phyloP scores from a whole-genome alignment of 257 asterid genomes.

The Marsdenia floribunda region DNA sequence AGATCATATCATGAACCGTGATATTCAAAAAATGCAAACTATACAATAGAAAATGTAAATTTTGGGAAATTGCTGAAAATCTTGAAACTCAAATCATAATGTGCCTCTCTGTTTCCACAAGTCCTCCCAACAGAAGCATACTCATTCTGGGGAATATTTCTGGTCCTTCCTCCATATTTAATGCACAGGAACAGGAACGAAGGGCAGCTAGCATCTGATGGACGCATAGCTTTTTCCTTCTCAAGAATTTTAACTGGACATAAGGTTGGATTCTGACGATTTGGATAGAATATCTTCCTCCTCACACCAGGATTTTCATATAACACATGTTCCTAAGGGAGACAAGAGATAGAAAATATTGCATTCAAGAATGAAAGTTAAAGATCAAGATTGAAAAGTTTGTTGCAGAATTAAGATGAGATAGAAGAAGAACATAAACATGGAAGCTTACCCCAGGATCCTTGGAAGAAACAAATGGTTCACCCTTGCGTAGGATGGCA shows the following conservation, averaged over 20 bases:
- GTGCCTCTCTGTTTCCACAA: not conserved
- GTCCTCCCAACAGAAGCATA: not conserved
- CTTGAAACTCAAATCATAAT: not conserved
- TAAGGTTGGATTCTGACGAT: conserved; percentile 22
- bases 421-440: not conserved
- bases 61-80: not conserved
- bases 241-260: conserved; percentile 31
- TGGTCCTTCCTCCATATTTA: conserved; percentile 34
- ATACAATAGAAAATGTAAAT: not conserved
- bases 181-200: conserved; percentile 30
- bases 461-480: conserved; percentile 18
- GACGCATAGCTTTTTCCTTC: conserved; percentile 30
- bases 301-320: conserved; percentile 23
- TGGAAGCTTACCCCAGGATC: conserved; percentile 22
- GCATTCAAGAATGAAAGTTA: not conserved
- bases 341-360: not conserved
- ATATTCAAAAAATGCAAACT: not conserved
- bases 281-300: conserved; percentile 28
- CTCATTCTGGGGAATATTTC: conserved; percentile 33
- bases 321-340: conserved; percentile 23
- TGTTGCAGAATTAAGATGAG: not conserved
- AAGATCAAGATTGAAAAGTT: not conserved
- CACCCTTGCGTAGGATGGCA: conserved; percentile 21
- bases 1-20: not conserved
- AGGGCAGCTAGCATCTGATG: conserved; percentile 24